Base-by-base conservation (phyloP, 2,329 filamentous ascomycete species). In the Exophiala dermatitidis region DNA sequence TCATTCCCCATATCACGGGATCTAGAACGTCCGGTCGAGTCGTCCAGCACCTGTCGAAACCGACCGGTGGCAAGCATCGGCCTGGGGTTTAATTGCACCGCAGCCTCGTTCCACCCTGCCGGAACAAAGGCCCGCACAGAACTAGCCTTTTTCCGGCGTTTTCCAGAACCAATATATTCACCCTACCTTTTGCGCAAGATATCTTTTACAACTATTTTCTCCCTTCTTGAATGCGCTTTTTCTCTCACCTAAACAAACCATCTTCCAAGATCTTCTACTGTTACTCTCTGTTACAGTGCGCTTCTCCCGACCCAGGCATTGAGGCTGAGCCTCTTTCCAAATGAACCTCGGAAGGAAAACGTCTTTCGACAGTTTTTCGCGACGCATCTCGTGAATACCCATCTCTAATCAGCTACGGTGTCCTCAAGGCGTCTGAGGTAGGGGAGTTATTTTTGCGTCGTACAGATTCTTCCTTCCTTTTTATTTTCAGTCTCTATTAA, bases 311-410 rank as follows among this genome's bases (percentile, higher is more conserved):
- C 30, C 4, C 30, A 1, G 32, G 28, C 42, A 10, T 45, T 32
- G 28, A 19, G 12, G 42, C 42, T 12, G 10, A 10, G 6, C 10
- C 6, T 9, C 42, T 31, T 45, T 36, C 30, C 32, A n/a, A 34
- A 34, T 46, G 44, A 36, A 4, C 6, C 10, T 46, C 31, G 29
- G 19, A 12, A 10, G 28, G 29, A 34, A 46, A 8, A 43, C 5
- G 5, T 28, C 9, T 41, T 41, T 41, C n/a, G 4, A 28, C 12
- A 12, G 6, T 12, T 31, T 45, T 32, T n/a, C 29, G 42, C 5
- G 42, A 46, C 38, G 46, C 30, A 50, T 50, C 52, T 46, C 42
- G 41, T 53, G 51, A 49, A 30, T 45, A 38, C 32, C 45, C 33
- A 37, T 1, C 42, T 26, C 9, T 10, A 33, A 33, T 10, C 28